Conservation (phyloP, 352 stramenopile species). For the Phytopythium cucurbitacearum region DNA sequence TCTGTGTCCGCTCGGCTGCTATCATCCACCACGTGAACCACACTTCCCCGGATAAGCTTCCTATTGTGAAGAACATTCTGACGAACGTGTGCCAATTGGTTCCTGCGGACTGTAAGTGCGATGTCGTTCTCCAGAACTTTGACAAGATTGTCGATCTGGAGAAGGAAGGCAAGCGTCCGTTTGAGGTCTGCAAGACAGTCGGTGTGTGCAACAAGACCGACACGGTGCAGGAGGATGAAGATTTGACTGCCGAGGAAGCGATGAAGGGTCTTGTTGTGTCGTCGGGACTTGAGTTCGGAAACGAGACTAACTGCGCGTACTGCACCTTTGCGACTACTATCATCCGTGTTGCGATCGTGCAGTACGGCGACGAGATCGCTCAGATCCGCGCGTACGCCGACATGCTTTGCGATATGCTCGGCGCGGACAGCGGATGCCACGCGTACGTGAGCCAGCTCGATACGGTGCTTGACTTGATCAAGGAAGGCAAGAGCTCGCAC, state of each 20-base stretch:
- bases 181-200: conserved; percentile 30
- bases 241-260: conserved; percentile 14
- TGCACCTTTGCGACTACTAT: conserved; percentile 61
- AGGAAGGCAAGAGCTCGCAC: conserved; percentile 59
- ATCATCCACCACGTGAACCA: conserved; percentile 21
- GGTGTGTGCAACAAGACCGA: conserved; percentile 21
- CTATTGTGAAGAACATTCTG: conserved; percentile 18
- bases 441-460: conserved; percentile 67
- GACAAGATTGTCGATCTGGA: conserved; percentile 37
- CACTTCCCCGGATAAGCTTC: conserved; percentile 15
- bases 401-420: conserved; percentile 73
- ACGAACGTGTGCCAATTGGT: conserved; percentile 22
- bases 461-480: conserved; percentile 54
- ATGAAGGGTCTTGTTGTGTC: conserved; percentile 26
- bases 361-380: conserved; percentile 48
- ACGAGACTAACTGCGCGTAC: conserved; percentile 50
- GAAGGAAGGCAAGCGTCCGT: conserved; percentile 26
- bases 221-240: conserved; percentile 27
- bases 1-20: conserved; percentile 27
- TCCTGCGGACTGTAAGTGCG: conserved; percentile 26
- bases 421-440: conserved; percentile 56
- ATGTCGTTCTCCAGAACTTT: conserved; percentile 25
- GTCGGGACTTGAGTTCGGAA: conserved; percentile 22
- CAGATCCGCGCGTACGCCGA: conserved; percentile 60
- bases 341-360: conserved; percentile 49